Percentiles rank a stretch among this genome's conserved stretches.
phyloP scores from a whole-genome alignment of 1,284 basidiomycete genomes.

The Apiotrichum gracile region DNA sequence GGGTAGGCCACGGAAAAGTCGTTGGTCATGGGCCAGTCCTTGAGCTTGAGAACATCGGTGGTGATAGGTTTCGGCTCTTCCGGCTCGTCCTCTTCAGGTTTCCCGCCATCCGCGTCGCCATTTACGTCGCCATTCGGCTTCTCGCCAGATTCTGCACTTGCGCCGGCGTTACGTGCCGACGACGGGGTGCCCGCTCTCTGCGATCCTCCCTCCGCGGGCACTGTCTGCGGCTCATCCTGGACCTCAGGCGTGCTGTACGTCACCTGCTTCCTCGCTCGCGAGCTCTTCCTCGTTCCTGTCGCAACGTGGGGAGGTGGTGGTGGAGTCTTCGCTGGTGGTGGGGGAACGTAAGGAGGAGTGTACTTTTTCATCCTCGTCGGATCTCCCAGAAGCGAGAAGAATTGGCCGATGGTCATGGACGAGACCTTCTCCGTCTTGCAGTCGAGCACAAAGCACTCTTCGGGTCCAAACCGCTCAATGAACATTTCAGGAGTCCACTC shows the following conservation, averaged over 20 bases:
- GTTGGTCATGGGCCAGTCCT: constrained; percentile 86
- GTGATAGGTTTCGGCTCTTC: constrained; percentile 33
- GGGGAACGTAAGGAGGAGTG: background rate
- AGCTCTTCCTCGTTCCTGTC: too few relatives aligned
- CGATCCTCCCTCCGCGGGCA: too few relatives aligned
- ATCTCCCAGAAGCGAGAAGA: constrained; percentile 73
- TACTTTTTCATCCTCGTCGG: constrained; percentile 37
- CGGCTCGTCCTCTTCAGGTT: background rate
- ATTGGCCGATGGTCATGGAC: constrained; percentile 63
- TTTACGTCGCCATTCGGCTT: background rate
- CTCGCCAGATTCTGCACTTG: too few relatives aligned
- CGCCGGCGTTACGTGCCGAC: too few relatives aligned
- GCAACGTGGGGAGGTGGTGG: background rate
- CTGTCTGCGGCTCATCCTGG: too few relatives aligned
- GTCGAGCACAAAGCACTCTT: constrained; percentile 66
- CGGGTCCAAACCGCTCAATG: constrained; percentile 60
- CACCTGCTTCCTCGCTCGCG: too few relatives aligned
- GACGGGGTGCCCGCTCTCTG: too few relatives aligned
- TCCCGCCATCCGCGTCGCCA: background rate
- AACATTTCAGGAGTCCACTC: constrained; percentile 80
- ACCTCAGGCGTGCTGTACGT: too few relatives aligned
- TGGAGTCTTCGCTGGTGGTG: background rate
- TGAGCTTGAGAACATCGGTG: constrained; percentile 66
- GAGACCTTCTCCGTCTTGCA: constrained; percentile 66
- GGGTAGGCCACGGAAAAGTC: constrained; percentile 81